Evolutionary conservation across 371 early-diverging fungal species (phyloP).

Genomic region (Modicella reniformis): DNA sequence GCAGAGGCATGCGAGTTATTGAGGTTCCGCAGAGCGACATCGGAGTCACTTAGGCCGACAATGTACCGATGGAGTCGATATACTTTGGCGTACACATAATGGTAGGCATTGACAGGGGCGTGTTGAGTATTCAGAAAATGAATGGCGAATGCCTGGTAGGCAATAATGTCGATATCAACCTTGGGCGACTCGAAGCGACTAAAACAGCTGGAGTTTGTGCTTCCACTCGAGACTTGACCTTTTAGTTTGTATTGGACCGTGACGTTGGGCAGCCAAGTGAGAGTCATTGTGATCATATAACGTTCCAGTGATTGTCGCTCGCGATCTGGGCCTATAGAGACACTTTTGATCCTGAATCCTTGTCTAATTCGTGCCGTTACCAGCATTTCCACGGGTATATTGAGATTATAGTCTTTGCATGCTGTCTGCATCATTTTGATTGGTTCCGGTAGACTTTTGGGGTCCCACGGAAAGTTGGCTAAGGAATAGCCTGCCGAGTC

Average conservation of each 20-base stretch:
- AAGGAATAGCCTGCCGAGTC: constrained; percentile 46
- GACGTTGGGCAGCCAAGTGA: constrained; percentile 85
- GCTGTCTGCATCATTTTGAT: constrained; percentile 80
- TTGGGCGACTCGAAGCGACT: constrained; percentile 57
- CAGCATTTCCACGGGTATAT: constrained; percentile 71
- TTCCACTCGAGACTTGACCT: constrained; percentile 48
- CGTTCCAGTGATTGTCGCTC: constrained; percentile 37
- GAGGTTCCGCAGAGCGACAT: constrained; percentile 67
- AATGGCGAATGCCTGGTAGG: constrained; percentile 70
- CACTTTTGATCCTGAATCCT: constrained; percentile 79
- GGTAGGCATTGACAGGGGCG: constrained; percentile 55
- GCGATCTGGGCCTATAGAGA: constrained; percentile 56
- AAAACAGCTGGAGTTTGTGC: constrained; percentile 26
- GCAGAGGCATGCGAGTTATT: constrained; percentile 47
- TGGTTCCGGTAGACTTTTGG: constrained; percentile 76
- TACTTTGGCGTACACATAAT: constrained; percentile 72
- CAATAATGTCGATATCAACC: constrained; percentile 71
- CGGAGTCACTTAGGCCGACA: constrained; percentile 73
- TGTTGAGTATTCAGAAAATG: constrained; percentile 63
- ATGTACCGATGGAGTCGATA: constrained; percentile 72
- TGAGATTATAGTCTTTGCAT: constrained; percentile 81
- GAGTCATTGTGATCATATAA: constrained; percentile 53
- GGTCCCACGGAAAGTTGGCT: constrained; percentile 89
- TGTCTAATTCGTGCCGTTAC: constrained; percentile 82
- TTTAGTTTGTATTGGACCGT: constrained; percentile 87